Conservation (phyloP, 305 asterid species). For the Nicotiana rustica region DNA sequence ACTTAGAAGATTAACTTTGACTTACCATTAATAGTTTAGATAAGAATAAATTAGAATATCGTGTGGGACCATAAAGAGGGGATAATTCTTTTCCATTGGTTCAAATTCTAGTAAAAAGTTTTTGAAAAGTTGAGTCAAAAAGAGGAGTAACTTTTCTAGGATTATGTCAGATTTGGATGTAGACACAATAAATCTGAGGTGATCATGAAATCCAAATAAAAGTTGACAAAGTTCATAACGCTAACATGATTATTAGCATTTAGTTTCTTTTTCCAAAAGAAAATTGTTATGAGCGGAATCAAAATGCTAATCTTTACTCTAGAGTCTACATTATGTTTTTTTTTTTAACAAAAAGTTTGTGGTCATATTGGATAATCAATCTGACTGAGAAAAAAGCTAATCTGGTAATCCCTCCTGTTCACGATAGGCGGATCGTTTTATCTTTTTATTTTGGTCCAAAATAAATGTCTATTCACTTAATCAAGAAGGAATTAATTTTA, state of each 20-base stretch:
- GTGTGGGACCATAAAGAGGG: not conserved
- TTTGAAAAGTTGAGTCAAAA: constrained; percentile 13
- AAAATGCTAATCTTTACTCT: not conserved
- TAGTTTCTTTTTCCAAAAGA: not conserved
- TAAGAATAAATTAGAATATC: not conserved
- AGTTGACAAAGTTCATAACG: constrained; percentile 24
- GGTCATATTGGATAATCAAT: not conserved
- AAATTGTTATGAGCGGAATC: not conserved
- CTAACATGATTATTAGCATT: not conserved
- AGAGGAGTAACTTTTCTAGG: not conserved
- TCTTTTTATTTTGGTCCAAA: too few species aligned
- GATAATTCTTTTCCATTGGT: constrained; percentile 11
- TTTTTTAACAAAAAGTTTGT: not conserved
- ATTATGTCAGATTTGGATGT: constrained; percentile 22
- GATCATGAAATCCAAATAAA: not conserved
- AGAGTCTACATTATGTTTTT: too few species aligned
- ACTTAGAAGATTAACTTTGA: constrained; percentile 19
- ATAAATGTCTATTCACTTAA: too few species aligned
- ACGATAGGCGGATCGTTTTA: too few species aligned
- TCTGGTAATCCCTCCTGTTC: not conserved
- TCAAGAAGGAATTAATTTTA: too few species aligned
- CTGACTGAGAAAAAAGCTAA: not conserved
- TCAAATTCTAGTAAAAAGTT: constrained; percentile 10
- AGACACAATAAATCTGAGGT: constrained; percentile 25
- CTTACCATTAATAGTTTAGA: not conserved